A percentile compares a stretch with the other conserved stretches of the same genome.
phyloP scores from a whole-genome alignment of 2,329 filamentous ascomycete species.

The Colletotrichum sp. region DNA sequence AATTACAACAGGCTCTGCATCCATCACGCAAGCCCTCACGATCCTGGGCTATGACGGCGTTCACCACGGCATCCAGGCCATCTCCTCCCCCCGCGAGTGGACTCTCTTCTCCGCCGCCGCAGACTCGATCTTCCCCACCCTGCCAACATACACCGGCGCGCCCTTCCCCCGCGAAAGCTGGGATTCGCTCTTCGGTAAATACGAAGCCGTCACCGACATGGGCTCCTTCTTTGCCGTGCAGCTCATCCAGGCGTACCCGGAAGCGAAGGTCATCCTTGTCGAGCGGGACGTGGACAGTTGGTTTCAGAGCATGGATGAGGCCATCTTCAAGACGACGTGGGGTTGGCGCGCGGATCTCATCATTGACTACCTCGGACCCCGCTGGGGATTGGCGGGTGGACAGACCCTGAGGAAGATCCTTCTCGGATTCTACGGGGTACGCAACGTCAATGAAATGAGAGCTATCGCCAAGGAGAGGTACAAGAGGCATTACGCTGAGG shows the following conservation, averaged over 20 bases:
- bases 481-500: constrained; percentile 38
- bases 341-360: constrained; percentile 20
- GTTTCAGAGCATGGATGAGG: constrained; percentile 5
- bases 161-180: constrained; percentile 24
- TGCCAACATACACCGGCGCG: constrained; percentile 23
- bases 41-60: constrained; percentile 36
- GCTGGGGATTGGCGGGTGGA: constrained; percentile 33
- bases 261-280: constrained; percentile 70
- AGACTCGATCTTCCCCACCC: constrained; percentile 30
- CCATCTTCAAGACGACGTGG: constrained; percentile 30
- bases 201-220: constrained; percentile 34
- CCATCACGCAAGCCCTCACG: constrained; percentile 34
- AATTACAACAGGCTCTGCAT: constrained; percentile 24
- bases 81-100: constrained; percentile 28
- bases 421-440: constrained; percentile 31
- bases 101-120: constrained; percentile 27
- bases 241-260: constrained; percentile 72
- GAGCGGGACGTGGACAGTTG: constrained; percentile 11
- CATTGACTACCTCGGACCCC: constrained; percentile 28
- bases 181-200: constrained; percentile 27
- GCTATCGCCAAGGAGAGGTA: constrained; percentile 41
- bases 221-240: constrained; percentile 71
- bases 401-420: constrained; percentile 27
- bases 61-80: constrained; percentile 30
- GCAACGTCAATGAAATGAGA: constrained; percentile 31